Percentiles rank a stretch among this genome's conserved stretches.
These are phyloP conservation scores for Fragaria nilgerrensis DNA, from an alignment of 306 rosid genomes.

Conservation along the genomic window DNA sequence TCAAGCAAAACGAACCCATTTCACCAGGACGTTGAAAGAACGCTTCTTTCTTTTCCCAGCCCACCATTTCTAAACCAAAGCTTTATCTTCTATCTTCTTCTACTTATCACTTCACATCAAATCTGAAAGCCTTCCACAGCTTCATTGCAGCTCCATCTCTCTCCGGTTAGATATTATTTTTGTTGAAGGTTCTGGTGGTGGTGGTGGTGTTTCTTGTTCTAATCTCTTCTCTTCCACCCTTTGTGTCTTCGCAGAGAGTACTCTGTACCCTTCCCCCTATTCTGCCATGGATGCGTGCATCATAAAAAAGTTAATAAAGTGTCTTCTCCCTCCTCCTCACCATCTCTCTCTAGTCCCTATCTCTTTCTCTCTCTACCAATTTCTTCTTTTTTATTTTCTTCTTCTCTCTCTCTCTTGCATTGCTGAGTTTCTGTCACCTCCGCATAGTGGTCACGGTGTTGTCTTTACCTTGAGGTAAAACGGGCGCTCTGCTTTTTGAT, in stretches of 20 bases:
- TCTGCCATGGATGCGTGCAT: slow-evolving; percentile 61
- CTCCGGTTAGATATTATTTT: neutral
- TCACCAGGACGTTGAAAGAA: neutral
- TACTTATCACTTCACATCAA: slow-evolving; percentile 14
- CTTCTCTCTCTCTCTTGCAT: neutral
- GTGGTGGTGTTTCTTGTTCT: slow-evolving; percentile 6
- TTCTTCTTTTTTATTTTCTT: neutral
- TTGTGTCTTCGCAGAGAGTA: slow-evolving; percentile 41
- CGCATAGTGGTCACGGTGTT: slow-evolving; percentile 24
- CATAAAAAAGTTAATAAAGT: slow-evolving; percentile 49
- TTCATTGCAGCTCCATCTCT: slow-evolving; percentile 19
- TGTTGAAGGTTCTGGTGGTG: neutral
- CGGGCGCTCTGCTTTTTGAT: slow-evolving; percentile 16
- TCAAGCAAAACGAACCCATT: slow-evolving; percentile 21
- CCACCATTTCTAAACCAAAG: slow-evolving; percentile 3
- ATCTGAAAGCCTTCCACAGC: neutral
- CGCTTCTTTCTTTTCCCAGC: neutral
- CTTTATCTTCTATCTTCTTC: neutral
- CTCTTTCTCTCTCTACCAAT: slow-evolving; percentile 16
- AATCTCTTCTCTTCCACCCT: slow-evolving; percentile 9
- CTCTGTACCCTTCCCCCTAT: slow-evolving; percentile 31
- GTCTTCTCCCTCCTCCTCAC: slow-evolving; percentile 34
- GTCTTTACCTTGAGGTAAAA: slow-evolving; percentile 12
- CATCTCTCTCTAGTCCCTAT: slow-evolving; percentile 37
- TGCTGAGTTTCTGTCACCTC: slow-evolving; percentile 31